These are phyloP conservation scores for Chaetomium strumarium DNA, from an alignment of 2,329 filamentous ascomycete species.

Conservation along the genomic window DNA sequence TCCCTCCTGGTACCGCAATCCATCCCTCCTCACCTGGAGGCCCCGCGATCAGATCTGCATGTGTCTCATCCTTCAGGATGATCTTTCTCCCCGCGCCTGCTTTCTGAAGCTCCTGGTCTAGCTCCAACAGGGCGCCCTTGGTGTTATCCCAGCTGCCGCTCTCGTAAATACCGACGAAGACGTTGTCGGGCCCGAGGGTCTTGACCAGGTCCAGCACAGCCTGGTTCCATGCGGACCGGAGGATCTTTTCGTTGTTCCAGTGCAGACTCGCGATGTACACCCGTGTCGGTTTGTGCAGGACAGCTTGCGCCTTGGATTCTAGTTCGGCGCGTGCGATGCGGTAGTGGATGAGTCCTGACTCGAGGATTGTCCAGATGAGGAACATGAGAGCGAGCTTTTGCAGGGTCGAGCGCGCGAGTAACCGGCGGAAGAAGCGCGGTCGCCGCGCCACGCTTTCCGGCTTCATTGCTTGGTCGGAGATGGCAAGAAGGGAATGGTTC, in stretches of 20 bases:
- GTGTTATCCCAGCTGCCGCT: slow-evolving; percentile 63
- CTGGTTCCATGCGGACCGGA: slow-evolving; percentile 54
- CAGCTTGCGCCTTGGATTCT: slow-evolving; percentile 7
- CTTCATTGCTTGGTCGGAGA: not conserved
- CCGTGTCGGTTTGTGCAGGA: slow-evolving; percentile 12
- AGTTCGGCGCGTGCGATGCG: slow-evolving; percentile 21
- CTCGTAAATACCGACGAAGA: slow-evolving; percentile 61
- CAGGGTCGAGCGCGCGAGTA: slow-evolving; percentile 19
- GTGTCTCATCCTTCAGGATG: slow-evolving; percentile 47
- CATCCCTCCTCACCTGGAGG: slow-evolving; percentile 44
- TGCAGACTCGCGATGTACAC: slow-evolving; percentile 64
- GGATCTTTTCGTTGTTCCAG: slow-evolving; percentile 58
- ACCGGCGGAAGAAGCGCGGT: slow-evolving; percentile 18
- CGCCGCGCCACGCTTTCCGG: slow-evolving; percentile 3
- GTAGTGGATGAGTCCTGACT: slow-evolving; percentile 23
- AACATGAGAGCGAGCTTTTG: slow-evolving; percentile 17
- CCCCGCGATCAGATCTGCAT: slow-evolving; percentile 43
- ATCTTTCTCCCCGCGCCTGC: slow-evolving; percentile 50
- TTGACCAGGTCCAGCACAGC: slow-evolving; percentile 51
- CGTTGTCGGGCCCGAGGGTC: slow-evolving; percentile 54
- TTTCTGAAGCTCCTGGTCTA: slow-evolving; percentile 48
- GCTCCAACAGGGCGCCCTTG: slow-evolving; percentile 53
- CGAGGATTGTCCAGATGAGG: slow-evolving; percentile 22
- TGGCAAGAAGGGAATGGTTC: not conserved
- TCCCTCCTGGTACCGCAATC: slow-evolving; percentile 48